These are phyloP conservation scores for Phycomyces blakesleeanus DNA, from an alignment of 192 early-diverging fungal genomes.

Conservation along the genomic window DNA sequence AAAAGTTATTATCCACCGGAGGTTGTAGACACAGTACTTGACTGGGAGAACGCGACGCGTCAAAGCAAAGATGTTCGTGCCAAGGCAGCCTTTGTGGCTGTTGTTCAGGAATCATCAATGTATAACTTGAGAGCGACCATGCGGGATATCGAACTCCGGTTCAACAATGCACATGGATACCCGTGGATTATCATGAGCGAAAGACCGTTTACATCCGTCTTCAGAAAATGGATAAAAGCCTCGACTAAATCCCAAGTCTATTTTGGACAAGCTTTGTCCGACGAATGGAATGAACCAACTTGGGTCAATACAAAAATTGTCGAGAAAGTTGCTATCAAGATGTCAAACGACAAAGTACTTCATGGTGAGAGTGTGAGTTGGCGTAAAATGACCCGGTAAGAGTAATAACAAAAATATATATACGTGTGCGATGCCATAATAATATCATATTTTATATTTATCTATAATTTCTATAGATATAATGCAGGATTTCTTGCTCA, in stretches of 20 bases:
- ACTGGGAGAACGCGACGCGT: not conserved
- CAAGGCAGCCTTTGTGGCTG: slow-evolving; percentile 67
- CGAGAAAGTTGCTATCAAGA: slow-evolving; percentile 39
- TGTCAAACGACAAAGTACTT: slow-evolving; percentile 43
- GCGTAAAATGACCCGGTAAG: slow-evolving; percentile 29
- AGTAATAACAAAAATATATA: not conserved
- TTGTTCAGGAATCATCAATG: slow-evolving; percentile 68
- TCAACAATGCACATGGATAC: slow-evolving; percentile 72
- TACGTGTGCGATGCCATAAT: no score
- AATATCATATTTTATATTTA: no score
- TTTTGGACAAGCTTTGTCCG: slow-evolving; percentile 43
- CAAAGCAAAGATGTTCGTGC: not conserved
- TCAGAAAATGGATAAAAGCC: slow-evolving; percentile 52
- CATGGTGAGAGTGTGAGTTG: slow-evolving; percentile 60
- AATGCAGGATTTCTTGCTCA: slow-evolving; percentile 73
- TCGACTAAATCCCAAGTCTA: slow-evolving; percentile 51
- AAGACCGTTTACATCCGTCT: slow-evolving; percentile 52
- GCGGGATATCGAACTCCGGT: slow-evolving; percentile 68
- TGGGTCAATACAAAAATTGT: slow-evolving; percentile 56
- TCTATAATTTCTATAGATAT: no score
- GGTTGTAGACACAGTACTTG: not conserved
- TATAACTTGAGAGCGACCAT: slow-evolving; percentile 54
- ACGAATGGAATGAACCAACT: slow-evolving; percentile 60
- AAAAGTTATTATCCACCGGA: no score
- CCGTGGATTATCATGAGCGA: slow-evolving; percentile 87